These are phyloP conservation scores for Ajuga reptans DNA, from an alignment of 305 asterid species.

Conservation along the genomic window DNA sequence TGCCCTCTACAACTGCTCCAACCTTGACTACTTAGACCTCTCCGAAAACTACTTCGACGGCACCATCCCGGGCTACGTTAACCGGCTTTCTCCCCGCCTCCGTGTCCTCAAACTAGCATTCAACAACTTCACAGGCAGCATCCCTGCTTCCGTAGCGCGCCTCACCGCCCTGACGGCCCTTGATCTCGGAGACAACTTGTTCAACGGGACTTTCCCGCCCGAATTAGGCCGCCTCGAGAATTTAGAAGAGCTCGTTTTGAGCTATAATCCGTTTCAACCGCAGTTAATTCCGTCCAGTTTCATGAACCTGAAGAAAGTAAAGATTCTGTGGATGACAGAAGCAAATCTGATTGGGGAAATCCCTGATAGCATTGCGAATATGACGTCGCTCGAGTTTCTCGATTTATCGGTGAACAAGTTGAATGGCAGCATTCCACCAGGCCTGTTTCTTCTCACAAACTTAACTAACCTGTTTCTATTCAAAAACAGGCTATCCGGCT, in stretches of 20 bases:
- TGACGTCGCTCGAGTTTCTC: slow-evolving; percentile 43
- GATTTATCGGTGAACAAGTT: slow-evolving; percentile 51
- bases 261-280: slow-evolving; percentile 36
- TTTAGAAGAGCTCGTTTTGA: slow-evolving; percentile 45
- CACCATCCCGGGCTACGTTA: slow-evolving; percentile 41
- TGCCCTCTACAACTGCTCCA: slow-evolving; percentile 49
- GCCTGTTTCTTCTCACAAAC: slow-evolving; percentile 48
- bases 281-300: slow-evolving; percentile 53
- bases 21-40: slow-evolving; percentile 57
- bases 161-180: slow-evolving; percentile 37
- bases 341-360: slow-evolving; percentile 56
- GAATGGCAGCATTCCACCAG: slow-evolving; percentile 49
- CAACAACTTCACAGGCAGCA: slow-evolving; percentile 54
- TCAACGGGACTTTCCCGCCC: slow-evolving; percentile 49
- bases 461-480: slow-evolving; percentile 26
- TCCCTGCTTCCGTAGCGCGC: slow-evolving; percentile 52
- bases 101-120: slow-evolving; percentile 28
- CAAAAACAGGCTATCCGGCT: slow-evolving; percentile 49
- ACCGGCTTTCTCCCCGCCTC: slow-evolving; percentile 39
- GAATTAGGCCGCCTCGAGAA: slow-evolving; percentile 50
- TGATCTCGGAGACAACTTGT: slow-evolving; percentile 24
- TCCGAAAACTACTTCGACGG: slow-evolving; percentile 47
- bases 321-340: slow-evolving; percentile 30
- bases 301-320: slow-evolving; percentile 44
- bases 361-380: slow-evolving; percentile 46